Evolutionary conservation across 106 monocot species (phyloP).

Genomic region (Dendrobium huoshanense): DNA sequence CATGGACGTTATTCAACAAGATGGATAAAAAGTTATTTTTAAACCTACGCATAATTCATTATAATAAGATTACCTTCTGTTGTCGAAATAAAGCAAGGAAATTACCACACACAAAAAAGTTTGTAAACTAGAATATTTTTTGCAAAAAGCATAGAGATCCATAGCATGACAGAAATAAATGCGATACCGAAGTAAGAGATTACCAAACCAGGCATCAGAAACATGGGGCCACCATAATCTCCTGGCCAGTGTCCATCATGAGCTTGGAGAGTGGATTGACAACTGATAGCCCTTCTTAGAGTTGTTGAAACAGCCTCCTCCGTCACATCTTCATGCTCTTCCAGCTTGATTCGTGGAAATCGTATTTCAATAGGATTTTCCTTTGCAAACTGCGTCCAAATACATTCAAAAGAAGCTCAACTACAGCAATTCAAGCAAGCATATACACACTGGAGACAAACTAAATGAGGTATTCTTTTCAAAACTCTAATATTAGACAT

Average conservation of each 20-base stretch:
- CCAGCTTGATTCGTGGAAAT: slow-evolving; percentile 37
- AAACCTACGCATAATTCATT: no score
- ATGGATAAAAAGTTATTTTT: neutral
- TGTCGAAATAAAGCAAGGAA: neutral
- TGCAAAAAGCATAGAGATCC: neutral
- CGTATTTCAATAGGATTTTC: slow-evolving; percentile 42
- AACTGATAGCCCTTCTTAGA: slow-evolving; percentile 50
- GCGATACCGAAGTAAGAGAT: neutral
- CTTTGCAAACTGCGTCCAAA: slow-evolving; percentile 52
- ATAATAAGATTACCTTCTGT: neutral
- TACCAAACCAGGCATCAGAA: slow-evolving; percentile 81
- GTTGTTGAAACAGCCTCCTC: slow-evolving; percentile 54
- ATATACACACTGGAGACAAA: no score
- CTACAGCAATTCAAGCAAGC: neutral
- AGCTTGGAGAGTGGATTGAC: slow-evolving; percentile 64
- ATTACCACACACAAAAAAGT: neutral
- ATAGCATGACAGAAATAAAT: neutral
- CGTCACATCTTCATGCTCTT: slow-evolving; percentile 52
- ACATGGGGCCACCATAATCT: slow-evolving; percentile 88
- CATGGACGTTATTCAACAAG: neutral
- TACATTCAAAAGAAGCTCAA: neutral
- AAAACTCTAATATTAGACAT: neutral
- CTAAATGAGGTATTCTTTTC: neutral
- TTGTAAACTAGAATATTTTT: neutral
- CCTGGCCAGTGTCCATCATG: slow-evolving; percentile 94